Evolutionary conservation across 176 grass and related monocot species (phyloP).

Genomic region (Thalia dealbata): DNA sequence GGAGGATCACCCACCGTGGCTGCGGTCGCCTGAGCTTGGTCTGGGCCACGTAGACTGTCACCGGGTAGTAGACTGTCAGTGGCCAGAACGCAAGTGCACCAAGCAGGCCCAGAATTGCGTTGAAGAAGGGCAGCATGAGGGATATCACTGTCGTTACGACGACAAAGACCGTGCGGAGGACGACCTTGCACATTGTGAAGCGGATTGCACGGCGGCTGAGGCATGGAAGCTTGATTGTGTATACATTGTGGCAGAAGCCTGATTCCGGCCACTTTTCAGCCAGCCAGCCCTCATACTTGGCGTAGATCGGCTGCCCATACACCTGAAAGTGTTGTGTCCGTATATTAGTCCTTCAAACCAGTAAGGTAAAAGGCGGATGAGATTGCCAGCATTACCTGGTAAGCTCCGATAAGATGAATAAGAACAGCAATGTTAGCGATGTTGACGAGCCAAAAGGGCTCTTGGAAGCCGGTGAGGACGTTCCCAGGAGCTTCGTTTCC

Average conservation of each 20-base stretch:
- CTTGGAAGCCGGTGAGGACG: constrained; percentile 77
- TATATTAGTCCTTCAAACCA: neutral
- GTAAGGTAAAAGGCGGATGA: neutral
- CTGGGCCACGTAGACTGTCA: constrained; percentile 72
- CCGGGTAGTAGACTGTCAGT: constrained; percentile 75
- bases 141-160: constrained; percentile 50
- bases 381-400: constrained; percentile 36
- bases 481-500: constrained; percentile 77
- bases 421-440: constrained; percentile 69
- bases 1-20: constrained; percentile 53
- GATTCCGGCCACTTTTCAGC: constrained; percentile 44
- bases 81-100: constrained; percentile 79
- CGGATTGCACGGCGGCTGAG: constrained; percentile 26
- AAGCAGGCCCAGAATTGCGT: constrained; percentile 68
- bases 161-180: constrained; percentile 63
- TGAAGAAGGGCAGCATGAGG: constrained; percentile 88
- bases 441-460: constrained; percentile 90
- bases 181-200: constrained; percentile 60
- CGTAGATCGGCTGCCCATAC: constrained; percentile 68
- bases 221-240: constrained; percentile 39
- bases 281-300: constrained; percentile 70
- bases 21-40: constrained; percentile 48
- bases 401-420: constrained; percentile 68
- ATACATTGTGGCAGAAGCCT: constrained; percentile 48
- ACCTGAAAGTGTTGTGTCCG: constrained; percentile 31